Percentiles rank a stretch among this genome's conserved stretches.
phyloP scores from a whole-genome alignment of 495 filamentous ascomycete genomes.

The Aspergillus homomorphus region DNA sequence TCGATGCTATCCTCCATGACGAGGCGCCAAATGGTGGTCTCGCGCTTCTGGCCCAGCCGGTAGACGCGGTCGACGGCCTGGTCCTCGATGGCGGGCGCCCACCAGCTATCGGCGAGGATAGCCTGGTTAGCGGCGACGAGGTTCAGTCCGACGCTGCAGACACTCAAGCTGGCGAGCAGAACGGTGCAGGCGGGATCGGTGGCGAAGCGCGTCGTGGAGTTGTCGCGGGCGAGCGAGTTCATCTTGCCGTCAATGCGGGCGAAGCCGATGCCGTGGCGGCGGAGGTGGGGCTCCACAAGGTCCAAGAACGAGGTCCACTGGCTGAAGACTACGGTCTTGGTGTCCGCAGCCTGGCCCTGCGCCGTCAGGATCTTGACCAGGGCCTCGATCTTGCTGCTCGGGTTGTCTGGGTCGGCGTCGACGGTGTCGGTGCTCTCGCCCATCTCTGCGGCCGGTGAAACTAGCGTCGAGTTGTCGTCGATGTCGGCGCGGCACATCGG shows the following conservation, averaged over 20 bases:
- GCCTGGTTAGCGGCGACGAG: slow-evolving; percentile 86
- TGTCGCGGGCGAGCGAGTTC: slow-evolving; percentile 63
- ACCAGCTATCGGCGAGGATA: slow-evolving; percentile 83
- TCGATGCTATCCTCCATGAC: slow-evolving; percentile 86
- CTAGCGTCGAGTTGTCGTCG: slow-evolving; percentile 53
- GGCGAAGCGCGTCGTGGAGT: slow-evolving; percentile 63
- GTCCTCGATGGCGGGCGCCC: slow-evolving; percentile 91
- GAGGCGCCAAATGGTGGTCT: slow-evolving; percentile 75
- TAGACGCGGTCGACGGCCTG: slow-evolving; percentile 92
- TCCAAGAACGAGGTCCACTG: slow-evolving; percentile 92
- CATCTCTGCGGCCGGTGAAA: slow-evolving; percentile 58
- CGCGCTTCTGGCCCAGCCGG: slow-evolving; percentile 75
- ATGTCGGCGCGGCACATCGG: slow-evolving; percentile 83
- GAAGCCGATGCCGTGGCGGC: slow-evolving; percentile 58
- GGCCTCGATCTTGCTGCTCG: slow-evolving; percentile 82
- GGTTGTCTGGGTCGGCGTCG: slow-evolving; percentile 57
- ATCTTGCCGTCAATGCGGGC: slow-evolving; percentile 84
- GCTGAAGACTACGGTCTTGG: slow-evolving; percentile 86
- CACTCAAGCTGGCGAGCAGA: slow-evolving; percentile 77
- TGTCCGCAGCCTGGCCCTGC: slow-evolving; percentile 60
- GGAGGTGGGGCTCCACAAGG: slow-evolving; percentile 69
- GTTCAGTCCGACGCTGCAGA: slow-evolving; percentile 86
- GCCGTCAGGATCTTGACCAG: slow-evolving; percentile 76
- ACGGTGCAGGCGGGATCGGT: slow-evolving; percentile 67
- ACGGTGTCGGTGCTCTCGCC: slow-evolving; percentile 48